Evolutionary conservation across 495 filamentous ascomycete species (phyloP), one percentile per base, ranked within the genome.

Genomic region (Podospora pseudoanserina): DNA sequence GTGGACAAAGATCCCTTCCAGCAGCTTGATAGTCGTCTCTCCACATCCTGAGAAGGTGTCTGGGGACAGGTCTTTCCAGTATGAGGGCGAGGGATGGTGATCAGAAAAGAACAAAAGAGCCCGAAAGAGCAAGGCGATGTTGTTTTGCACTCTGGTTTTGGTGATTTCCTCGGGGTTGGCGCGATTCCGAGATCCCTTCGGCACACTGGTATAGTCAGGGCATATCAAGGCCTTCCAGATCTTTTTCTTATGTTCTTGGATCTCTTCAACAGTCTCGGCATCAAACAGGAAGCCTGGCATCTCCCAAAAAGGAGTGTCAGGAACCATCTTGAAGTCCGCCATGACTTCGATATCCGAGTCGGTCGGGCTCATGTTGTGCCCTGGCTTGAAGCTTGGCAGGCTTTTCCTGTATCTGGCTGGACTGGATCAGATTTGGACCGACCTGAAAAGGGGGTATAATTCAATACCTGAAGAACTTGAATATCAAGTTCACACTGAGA

Each of bases 121-220:
- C 7, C 53, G 64, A 16, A 72, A 72, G 0, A 44, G 13, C 2
- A 66, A n/a, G 0, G 70, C 70, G 5, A 69, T 55, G 2, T 67
- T 67, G 39, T 67, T 67, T 9, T n/a, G 15, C 13, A 66, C 68
- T 7, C 55, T 15, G 1, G 27, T 2, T n/a, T 58, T 58, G 15
- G 18, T 58, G 3, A 58, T 18, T 20, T 9, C 13, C 11, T 26
- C 23, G n/a, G 55, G 23, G 13, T 58, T 28, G 11, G n/a, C 7
- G 4, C n/a, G 5, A 2, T 16, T 16, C 1, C 18, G 7, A 3
- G 61, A 5, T 2, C 49, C 2, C 15, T 15, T 23, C 3, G 34
- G 55, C n/a, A 58, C 23, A n/a, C 6, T 19, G 2, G 55, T 58
- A 19, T 20, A 58, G 6, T 58, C 55, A 11, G 55, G 23, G 6